Base-by-base conservation (phyloP, 2,329 filamentous ascomycete species). In the Nectriaceae sp. region DNA sequence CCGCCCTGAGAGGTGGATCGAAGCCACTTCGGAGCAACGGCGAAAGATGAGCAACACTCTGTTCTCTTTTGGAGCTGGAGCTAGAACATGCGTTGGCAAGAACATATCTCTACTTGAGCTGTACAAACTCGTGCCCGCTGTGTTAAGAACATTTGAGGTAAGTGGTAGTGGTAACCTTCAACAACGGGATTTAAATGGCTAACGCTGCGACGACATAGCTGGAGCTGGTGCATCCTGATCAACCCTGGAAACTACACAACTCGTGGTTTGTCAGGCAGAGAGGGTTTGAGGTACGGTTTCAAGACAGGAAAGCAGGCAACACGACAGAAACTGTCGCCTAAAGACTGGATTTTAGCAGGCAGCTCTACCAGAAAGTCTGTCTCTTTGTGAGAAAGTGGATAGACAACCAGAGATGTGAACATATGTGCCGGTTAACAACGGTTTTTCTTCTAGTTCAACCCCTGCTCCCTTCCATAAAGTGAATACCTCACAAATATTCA, bases 81-180 rank as follows among this genome's bases (percentile, higher is more conserved):
- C 80, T 3, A 71, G 85, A 57, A 88, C 86, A 2, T 89, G 86
- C 57, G 86, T 75, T 71, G 86, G 87, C 21, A 84, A 82, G 74
- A 84, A 84, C 53, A 83, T 84, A 37, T 79, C 76, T 43, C 57
- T 84, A 60, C 54, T 84, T 53, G 81, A 84, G 71, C 80, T 84
- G 48, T 83, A 83, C 61, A 84, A 84, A 70, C 57, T 84, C 43
- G 76, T 83, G 20, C 81, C 81, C 0, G 24, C 52, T 15, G 39
- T 55, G 2, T 20, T 55, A 2, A 18, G 44, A 15, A 50, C 26
- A 3, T 55, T 53, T 22, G 50, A 55, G 52, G 52, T 55, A 13
- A 40, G 40, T n/a, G n/a, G n/a, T n/a, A n/a, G n/a, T n/a, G n/a
- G n/a, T n/a, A n/a, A n/a, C n/a, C n/a, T n/a, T n/a, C n/a, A n/a